These are phyloP conservation scores for Peronosclerospora sorghi DNA, from an alignment of 352 stramenopile species.

Conservation along the genomic window DNA sequence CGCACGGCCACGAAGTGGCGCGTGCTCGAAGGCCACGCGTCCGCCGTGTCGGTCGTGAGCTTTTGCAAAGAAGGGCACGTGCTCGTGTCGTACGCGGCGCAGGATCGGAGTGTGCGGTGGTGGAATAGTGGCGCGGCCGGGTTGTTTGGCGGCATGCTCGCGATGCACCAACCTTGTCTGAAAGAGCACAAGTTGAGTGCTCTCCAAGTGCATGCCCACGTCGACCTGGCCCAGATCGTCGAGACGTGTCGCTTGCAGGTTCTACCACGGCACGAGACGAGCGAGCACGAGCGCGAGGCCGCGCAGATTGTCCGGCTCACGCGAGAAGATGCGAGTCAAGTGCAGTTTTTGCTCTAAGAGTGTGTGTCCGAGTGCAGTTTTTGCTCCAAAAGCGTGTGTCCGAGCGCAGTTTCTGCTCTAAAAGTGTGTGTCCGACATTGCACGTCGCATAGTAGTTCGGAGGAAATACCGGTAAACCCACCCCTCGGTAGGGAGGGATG, in stretches of 20 bases:
- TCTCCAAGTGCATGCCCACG: slow-evolving; percentile 27
- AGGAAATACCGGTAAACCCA: too few species aligned
- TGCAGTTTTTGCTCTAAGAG: slow-evolving; percentile 71
- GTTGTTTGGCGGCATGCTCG: slow-evolving; percentile 75
- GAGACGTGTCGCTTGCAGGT: slow-evolving; percentile 80
- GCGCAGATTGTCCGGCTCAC: slow-evolving; percentile 57
- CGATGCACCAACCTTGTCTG: slow-evolving; percentile 82
- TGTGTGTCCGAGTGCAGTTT: slow-evolving; percentile 80
- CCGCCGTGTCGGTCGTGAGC: slow-evolving; percentile 51
- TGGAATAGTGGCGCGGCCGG: slow-evolving; percentile 77
- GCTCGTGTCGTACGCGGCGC: slow-evolving; percentile 71
- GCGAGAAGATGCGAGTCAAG: slow-evolving; percentile 70
- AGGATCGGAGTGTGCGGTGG: slow-evolving; percentile 69
- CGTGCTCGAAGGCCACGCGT: slow-evolving; percentile 71
- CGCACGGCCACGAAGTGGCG: slow-evolving; percentile 83
- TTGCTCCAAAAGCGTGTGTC: too few species aligned
- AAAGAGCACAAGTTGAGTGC: slow-evolving; percentile 71
- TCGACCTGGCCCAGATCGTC: slow-evolving; percentile 70
- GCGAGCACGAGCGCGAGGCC: neutral
- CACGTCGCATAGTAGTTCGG: too few species aligned
- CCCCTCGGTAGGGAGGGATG: too few species aligned
- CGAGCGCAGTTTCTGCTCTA: slow-evolving; percentile 74
- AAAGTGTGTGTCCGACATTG: too few species aligned
- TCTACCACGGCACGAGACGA: slow-evolving; percentile 37
- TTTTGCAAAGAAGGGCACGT: slow-evolving; percentile 72